Percentiles rank a stretch among this genome's conserved stretches.
phyloP scores from a whole-genome alignment of 116 monocot species.

The Iris pallida region DNA sequence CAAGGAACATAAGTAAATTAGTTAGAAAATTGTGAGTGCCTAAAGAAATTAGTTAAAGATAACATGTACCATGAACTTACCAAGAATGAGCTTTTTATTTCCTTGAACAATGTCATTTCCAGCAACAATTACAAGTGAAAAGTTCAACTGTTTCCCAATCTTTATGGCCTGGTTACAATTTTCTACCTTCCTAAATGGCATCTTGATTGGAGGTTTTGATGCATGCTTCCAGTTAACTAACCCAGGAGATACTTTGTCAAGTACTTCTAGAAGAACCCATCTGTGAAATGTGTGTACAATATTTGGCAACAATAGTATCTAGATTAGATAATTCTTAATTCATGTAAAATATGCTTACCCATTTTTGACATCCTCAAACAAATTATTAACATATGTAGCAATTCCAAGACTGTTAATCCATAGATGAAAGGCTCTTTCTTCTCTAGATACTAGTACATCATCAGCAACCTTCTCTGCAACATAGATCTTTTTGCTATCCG shows the following conservation, averaged over 20 bases:
- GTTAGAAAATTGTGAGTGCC: no score
- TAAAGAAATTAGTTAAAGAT: no score
- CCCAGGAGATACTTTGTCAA: slow-evolving; percentile 62
- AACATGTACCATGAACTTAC: slow-evolving; percentile 18
- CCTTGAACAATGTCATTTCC: slow-evolving; percentile 69
- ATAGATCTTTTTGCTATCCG: slow-evolving; percentile 60
- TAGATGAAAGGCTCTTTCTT: slow-evolving; percentile 84
- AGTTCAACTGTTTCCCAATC: slow-evolving; percentile 44
- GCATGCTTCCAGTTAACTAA: slow-evolving; percentile 58
- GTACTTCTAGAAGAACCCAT: slow-evolving; percentile 54
- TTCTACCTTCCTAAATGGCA: slow-evolving; percentile 60
- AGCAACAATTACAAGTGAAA: slow-evolving; percentile 61
- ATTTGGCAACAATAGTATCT: slow-evolving; percentile 11
- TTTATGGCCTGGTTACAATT: slow-evolving; percentile 60
- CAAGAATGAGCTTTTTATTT: slow-evolving; percentile 61
- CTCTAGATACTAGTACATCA: slow-evolving; percentile 66
- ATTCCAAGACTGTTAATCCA: slow-evolving; percentile 98
- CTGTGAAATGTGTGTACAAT: slow-evolving; percentile 14
- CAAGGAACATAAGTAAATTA: no score
- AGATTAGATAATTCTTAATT: no score
- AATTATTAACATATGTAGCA: slow-evolving; percentile 69
- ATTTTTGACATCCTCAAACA: slow-evolving; percentile 94
- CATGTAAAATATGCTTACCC: slow-evolving; percentile 40
- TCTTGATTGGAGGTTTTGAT: slow-evolving; percentile 59
- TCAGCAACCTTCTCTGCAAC: slow-evolving; percentile 33